Base-by-base conservation (phyloP, 2,329 filamentous ascomycete genomes). In the Clonostachys rhizophaga region DNA sequence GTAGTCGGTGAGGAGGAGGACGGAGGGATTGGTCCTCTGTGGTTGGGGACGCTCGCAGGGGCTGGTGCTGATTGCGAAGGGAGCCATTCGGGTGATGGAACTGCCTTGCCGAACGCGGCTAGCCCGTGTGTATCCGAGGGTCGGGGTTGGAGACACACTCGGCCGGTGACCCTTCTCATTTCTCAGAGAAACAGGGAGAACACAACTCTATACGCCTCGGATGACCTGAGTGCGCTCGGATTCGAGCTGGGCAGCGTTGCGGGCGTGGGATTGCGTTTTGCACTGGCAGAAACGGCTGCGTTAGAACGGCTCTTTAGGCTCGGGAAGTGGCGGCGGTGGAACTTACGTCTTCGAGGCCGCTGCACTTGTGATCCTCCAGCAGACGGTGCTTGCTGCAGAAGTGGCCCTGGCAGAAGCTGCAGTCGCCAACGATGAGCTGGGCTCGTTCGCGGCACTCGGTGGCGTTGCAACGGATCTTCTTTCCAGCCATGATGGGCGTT, bases 301-400 rank as follows among this genome's bases (percentile, higher is more conserved):
- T 34, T 16, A 43, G 33, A 34, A 40, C 14, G 36, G n/a, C 10
- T 24, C 35, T 36, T 39, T 18, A 20, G 56, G 40, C 30, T 40
- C 34, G 11, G 13, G 46, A 48, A 47, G 46, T 52, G 50, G 47
- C 49, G 50, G 54, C 50, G 51, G 44, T 52, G 50, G 48, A 54
- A 65, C 83, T 74, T 74, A 86, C 83, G 71, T 96, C 89, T 75
- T 97, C 94, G 48, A 99, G 76, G 39, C 91, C 91, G 54, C 81
- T 83, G 74, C 94, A 99, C 72, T 89, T 89, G 73, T 99, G 94
- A 58, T 92, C 89, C 70, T 99, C 94, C 54, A 97, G 71, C 71
- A 97, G 80, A 48, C 94, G 81, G 71, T 99, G 94, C 74, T 91
- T 95, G 58, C 89, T 89, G 71, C 94, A 99, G 76, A 89, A 97